Evolutionary conservation across 2,329 filamentous ascomycete genomes (phyloP).

Genomic region (Epichloe bromicola): DNA sequence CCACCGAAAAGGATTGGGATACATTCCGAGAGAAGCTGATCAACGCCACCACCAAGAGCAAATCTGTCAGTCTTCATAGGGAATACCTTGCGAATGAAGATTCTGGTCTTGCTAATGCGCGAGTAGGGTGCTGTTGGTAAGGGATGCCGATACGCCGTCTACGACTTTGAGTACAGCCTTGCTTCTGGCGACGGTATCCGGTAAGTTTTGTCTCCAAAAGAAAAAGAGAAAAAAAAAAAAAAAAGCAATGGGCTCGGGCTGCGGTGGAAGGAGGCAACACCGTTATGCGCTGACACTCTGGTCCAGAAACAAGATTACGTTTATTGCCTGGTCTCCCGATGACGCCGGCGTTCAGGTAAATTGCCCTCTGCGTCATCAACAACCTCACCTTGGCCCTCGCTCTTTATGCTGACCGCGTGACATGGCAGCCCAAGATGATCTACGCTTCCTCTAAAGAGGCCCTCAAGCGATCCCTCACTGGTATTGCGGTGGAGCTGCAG

Average conservation of each 20-base stretch:
- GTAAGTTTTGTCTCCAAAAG: slow-evolving; percentile 23
- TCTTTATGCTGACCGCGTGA: background rate
- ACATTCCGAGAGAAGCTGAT: slow-evolving; percentile 65
- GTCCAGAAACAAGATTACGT: slow-evolving; percentile 60
- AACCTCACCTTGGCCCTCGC: slow-evolving; percentile 4
- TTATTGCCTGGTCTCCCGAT: slow-evolving; percentile 72
- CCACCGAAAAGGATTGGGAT: slow-evolving; percentile 54
- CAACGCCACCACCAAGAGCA: slow-evolving; percentile 59
- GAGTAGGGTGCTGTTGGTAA: slow-evolving; percentile 44
- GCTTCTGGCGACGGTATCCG: slow-evolving; percentile 59
- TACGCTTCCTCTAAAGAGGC: slow-evolving; percentile 83
- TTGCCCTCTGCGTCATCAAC: too few relatives aligned
- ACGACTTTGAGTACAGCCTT: slow-evolving; percentile 69
- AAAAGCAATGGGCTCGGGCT: too few relatives aligned
- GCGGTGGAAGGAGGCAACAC: too few relatives aligned
- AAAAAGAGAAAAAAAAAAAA: too few relatives aligned
- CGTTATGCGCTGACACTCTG: slow-evolving; percentile 9
- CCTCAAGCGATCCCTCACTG: slow-evolving; percentile 66
- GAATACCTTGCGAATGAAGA: too few relatives aligned
- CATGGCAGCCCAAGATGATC: slow-evolving; percentile 65
- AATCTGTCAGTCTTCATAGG: slow-evolving; percentile 35
- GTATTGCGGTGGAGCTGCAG: slow-evolving; percentile 64
- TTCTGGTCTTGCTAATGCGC: background rate
- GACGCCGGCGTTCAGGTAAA: slow-evolving; percentile 63
- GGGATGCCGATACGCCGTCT: slow-evolving; percentile 73